A percentile compares a stretch with the other conserved stretches of the same genome.
Evolutionary conservation across 2,329 filamentous ascomycete genomes (phyloP).

Genomic region (Arthrobotrys pseudoclavata): DNA sequence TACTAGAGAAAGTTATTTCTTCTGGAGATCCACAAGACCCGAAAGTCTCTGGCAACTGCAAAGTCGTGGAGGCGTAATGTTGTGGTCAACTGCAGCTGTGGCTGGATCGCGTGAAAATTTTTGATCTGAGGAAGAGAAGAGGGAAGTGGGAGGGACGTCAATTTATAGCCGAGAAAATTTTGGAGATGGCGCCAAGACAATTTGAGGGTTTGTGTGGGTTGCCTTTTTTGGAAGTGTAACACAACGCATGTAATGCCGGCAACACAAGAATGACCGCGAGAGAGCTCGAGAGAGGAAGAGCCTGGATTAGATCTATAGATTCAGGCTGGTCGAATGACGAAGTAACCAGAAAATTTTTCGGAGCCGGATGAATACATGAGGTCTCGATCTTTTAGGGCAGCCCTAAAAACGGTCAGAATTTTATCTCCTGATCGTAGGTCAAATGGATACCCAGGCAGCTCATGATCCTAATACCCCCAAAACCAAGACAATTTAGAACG

Average conservation of each 20-base stretch:
- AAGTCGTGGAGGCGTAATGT: constrained; percentile 55
- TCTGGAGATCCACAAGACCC: constrained; percentile 60
- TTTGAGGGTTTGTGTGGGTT: constrained; percentile 8
- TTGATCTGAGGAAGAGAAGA: constrained; percentile 52
- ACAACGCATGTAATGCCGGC: constrained; percentile 28
- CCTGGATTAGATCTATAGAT: too few species aligned
- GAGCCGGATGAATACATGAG: too few species aligned
- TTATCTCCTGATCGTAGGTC: too few species aligned
- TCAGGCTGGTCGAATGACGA: too few species aligned
- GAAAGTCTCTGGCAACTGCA: constrained; percentile 60
- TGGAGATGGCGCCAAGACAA: constrained; percentile 29
- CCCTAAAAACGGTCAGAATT: too few species aligned
- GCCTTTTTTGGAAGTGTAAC: constrained; percentile 32
- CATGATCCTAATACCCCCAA: too few species aligned
- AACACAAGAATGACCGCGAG: too few species aligned
- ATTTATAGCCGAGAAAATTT: constrained; percentile 29
- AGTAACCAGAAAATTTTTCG: too few species aligned
- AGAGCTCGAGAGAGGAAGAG: too few species aligned
- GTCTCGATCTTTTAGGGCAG: too few species aligned
- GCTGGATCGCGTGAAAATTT: constrained; percentile 60
- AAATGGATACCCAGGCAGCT: too few species aligned
- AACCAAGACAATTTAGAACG: too few species aligned
- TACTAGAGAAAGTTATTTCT: constrained; percentile 3
- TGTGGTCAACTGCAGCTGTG: constrained; percentile 59
- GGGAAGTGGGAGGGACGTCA: constrained; percentile 25